These are phyloP conservation scores for Phaseolus lunatus DNA, from an alignment of 306 rosid genomes.

Conservation along the genomic window DNA sequence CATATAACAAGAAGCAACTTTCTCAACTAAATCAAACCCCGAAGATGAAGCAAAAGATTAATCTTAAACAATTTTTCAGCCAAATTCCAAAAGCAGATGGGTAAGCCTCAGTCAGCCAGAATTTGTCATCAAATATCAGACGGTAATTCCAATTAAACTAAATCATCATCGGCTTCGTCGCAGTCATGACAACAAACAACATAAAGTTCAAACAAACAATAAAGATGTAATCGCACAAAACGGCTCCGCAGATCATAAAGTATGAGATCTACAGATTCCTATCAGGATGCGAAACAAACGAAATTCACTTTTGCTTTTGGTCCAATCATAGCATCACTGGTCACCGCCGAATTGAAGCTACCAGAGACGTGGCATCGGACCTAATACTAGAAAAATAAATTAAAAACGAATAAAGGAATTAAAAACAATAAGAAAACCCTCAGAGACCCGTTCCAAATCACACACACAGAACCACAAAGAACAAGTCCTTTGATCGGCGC, in stretches of 20 bases:
- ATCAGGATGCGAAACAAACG: constrained; percentile 65
- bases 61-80: too few relatives aligned
- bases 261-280: constrained; percentile 71
- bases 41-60: too few relatives aligned
- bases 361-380: constrained; percentile 83
- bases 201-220: not conserved
- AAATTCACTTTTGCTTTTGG: constrained; percentile 52
- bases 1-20: too few relatives aligned
- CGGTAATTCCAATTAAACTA: constrained; percentile 78
- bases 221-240: constrained; percentile 74
- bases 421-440: constrained; percentile 44
- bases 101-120: constrained; percentile 79
- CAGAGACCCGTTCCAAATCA: constrained; percentile 87
- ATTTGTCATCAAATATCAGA: constrained; percentile 67
- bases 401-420: not conserved
- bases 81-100: too few relatives aligned
- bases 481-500: constrained; percentile 21
- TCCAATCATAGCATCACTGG: constrained; percentile 82
- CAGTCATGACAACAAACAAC: not conserved
- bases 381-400: not conserved
- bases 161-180: constrained; percentile 65
- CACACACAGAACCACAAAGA: constrained; percentile 57
- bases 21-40: too few relatives aligned
- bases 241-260: constrained; percentile 68
- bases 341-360: constrained; percentile 59